Conservation (phyloP, 2,329 filamentous ascomycete species). For the Uncinocarpus reesii region DNA sequence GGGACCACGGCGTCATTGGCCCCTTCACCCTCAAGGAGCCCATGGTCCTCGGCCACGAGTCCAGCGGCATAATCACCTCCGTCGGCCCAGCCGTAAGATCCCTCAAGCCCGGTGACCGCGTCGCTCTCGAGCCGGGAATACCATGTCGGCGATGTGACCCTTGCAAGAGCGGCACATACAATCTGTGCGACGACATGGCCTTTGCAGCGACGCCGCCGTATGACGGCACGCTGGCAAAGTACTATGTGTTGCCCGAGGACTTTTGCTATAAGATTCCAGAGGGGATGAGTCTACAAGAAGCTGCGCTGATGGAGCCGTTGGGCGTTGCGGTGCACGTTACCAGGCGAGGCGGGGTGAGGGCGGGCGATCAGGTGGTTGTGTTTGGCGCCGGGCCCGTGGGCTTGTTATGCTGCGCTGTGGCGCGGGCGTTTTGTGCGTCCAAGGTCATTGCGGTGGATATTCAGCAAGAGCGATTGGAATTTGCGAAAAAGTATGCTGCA, state of each 20-base stretch:
- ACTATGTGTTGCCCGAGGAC: constrained; percentile 73
- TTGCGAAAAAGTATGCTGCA: constrained; percentile 59
- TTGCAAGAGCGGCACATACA: constrained; percentile 58
- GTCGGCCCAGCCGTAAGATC: constrained; percentile 56
- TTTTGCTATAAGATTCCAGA: constrained; percentile 88
- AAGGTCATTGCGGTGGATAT: constrained; percentile 86
- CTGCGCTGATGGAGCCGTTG: constrained; percentile 80
- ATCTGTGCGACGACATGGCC: constrained; percentile 71
- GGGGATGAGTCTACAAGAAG: constrained; percentile 67
- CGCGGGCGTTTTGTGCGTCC: constrained; percentile 70
- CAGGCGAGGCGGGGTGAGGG: constrained; percentile 59
- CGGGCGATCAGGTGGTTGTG: constrained; percentile 68
- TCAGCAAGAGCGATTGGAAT: constrained; percentile 64
- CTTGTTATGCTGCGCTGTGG: constrained; percentile 75
- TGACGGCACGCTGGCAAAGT: constrained; percentile 79
- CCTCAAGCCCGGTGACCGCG: constrained; percentile 52
- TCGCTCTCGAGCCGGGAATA: constrained; percentile 59
- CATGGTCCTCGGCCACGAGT: constrained; percentile 57
- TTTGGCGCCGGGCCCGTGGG: constrained; percentile 85
- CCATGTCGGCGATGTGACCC: constrained; percentile 55
- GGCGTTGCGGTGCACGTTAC: constrained; percentile 79
- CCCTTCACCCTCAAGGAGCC: constrained; percentile 37
- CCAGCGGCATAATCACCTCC: constrained; percentile 59
- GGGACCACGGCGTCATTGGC: constrained; percentile 39
- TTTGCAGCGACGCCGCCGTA: constrained; percentile 93